Conservation (phyloP, 2,329 filamentous ascomycete species). For the Juglanconis juglandina region DNA sequence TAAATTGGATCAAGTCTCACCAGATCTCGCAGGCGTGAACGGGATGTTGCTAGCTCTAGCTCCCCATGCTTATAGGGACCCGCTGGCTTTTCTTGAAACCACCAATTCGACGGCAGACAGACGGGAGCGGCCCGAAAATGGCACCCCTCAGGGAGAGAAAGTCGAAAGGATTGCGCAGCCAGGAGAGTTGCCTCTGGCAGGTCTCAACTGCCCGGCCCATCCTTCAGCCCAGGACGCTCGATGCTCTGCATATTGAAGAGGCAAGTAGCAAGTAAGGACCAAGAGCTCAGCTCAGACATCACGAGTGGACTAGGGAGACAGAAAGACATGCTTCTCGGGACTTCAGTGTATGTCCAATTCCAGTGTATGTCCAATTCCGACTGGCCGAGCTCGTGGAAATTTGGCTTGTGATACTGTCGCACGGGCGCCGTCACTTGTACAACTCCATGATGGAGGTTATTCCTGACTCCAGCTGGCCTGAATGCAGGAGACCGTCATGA, state of each 20-base stretch:
- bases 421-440: neutral
- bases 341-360: neutral
- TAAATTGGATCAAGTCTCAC: conserved; percentile 17
- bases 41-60: neutral
- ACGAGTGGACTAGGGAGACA: neutral
- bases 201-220: neutral
- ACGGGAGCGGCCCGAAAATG: conserved; percentile 8
- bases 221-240: neutral
- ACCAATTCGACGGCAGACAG: neutral
- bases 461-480: neutral
- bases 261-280: neutral
- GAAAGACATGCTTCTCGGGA: neutral
- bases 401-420: neutral
- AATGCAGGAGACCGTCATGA: neutral
- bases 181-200: neutral
- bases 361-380: neutral
- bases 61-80: neutral
- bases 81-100: neutral
- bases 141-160: neutral
- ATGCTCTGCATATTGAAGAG: neutral
- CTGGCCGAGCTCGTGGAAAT: neutral
- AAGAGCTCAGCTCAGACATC: neutral
- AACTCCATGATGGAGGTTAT: neutral
- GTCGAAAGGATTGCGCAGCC: neutral
- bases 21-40: conserved; percentile 13